Base-by-base conservation (phyloP, 352 stramenopile species). In the Globisporangium spiculum region DNA sequence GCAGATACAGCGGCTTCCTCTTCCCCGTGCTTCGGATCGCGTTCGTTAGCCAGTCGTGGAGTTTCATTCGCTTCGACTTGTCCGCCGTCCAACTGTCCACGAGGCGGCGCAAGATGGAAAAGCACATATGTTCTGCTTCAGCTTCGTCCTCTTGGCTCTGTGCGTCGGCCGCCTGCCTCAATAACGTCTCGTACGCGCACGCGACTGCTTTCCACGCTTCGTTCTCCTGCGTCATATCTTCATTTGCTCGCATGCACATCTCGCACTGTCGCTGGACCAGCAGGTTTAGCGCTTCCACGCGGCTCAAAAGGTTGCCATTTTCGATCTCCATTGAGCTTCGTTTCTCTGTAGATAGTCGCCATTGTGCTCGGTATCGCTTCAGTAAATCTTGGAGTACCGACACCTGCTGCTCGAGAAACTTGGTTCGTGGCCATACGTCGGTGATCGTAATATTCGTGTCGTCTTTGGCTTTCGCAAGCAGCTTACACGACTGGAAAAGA, bases 21-120 rank as follows among this genome's bases (percentile, higher is more conserved):
- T 78, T 82, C 8, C 82, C 84, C 14, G 82, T 91, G 27, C 72
- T 66, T 9, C 80, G 80, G 20, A 91, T 86, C 8, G 80, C 77
- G 32, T 87, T 89, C n/a, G 73, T 90, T 22, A 92, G 75, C 82
- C 84, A 92, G 74, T 92, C 84, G 52, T 89, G 77, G 18, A 92
- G 68, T 32, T 75, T 62, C 84, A 92, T 92, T 24, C 80, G 69
- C 69, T 92, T 90, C n/a, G 82, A 72, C 32, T 86, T 88, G 71
- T 92, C 84, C 20, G 76, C 80, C 18, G 84, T 90, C 82, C 84
- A 91, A 67, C 66, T 89, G 63, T 88, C 81, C 46, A 90, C 73
- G 36, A 92, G 68, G 0, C 76, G 76, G 3, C 76, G 78, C 44
- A 91, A 68, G 67, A 89, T 76, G 32, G 78, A 81, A 54, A 90